Evolutionary conservation across 208 protist genomes (phyloP), one percentile per base, ranked within the genome.

Genomic region (Crithidia mellificae): DNA sequence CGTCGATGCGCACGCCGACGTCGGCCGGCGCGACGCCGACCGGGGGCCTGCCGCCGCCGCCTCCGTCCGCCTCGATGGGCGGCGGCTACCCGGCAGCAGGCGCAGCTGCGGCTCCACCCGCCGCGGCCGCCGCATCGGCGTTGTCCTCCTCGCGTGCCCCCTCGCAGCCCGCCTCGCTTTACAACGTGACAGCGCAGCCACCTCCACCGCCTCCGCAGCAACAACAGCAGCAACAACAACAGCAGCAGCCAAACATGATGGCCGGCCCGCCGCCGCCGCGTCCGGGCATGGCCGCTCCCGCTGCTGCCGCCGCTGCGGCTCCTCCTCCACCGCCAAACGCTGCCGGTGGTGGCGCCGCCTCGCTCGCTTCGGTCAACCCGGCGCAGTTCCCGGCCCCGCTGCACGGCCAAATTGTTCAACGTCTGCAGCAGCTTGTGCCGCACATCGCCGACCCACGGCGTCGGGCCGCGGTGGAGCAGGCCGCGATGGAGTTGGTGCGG

Each of bases 401-500:
- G 63, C 61, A 73, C 2, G 30, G 68, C 11, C 72, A 80, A 39
- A 55, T 77, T 9, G 69, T 84, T 12, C 57, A 63, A 50, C 74
- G 66, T 9, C 75, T 84, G 50, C 79, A 84, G 71, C 63, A 64
- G 56, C 51, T 68, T 17, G 56, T 87, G 36, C 72, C 75, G 43
- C 55, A 75, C 34, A 72, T 92, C 27, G 55, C 56, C 11, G 79
- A 84, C 57, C 50, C 63, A 41, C 81, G 72, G 22, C 70, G 77
- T 11, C 86, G 83, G 24, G 63, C 41, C 11, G 75, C 76, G 19
- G 70, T 89, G 36, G 74, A 85, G 57, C 78, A 83, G 68, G 74
- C 81, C 2, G 75, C 83, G 43, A 59, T 84, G 61, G 75, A 89
- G 69, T 34, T 92, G 52, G 76, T 88, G 47, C 73, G 78, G 27